These are phyloP conservation scores for Wallemia ichthyophaga DNA, from an alignment of 1,284 basidiomycete species.

Conservation along the genomic window DNA sequence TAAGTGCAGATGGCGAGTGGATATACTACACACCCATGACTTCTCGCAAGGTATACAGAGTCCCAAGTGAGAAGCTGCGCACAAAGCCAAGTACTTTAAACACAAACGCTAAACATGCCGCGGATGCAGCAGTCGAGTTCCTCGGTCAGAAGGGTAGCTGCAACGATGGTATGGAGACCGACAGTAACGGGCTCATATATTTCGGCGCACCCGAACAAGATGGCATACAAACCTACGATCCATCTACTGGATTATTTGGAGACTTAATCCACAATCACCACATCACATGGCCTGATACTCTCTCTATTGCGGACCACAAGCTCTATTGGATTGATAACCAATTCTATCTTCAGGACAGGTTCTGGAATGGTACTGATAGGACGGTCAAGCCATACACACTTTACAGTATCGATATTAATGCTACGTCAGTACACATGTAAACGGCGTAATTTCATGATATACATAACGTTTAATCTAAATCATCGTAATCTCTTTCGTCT, in stretches of 20 bases:
- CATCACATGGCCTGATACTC: conserved; percentile 4
- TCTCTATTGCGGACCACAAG: conserved; percentile 3
- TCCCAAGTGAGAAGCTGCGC: conserved; percentile 5
- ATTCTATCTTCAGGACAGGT: conserved; percentile 2
- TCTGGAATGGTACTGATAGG: conserved; percentile 5
- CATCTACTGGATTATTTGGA: not conserved
- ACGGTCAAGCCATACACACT: conserved; percentile 4
- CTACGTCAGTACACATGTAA: conserved; percentile 1
- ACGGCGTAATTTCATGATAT: too few relatives aligned
- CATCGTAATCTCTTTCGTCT: not conserved
- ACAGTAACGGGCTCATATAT: conserved; percentile 4
- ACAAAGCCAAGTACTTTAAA: conserved; percentile 1
- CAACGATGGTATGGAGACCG: conserved; percentile 5
- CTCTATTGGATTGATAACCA: conserved; percentile 5
- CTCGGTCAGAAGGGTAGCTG: conserved; percentile 3
- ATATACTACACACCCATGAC: conserved; percentile 5
- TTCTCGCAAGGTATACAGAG: conserved; percentile 2
- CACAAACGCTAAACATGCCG: conserved; percentile 2
- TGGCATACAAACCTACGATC: conserved; percentile 4
- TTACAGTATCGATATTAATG: conserved; percentile 4
- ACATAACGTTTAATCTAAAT: not conserved
- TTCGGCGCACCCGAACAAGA: conserved; percentile 4
- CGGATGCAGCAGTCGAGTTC: conserved; percentile 3
- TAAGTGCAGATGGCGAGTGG: conserved; percentile 4
- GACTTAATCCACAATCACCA: conserved; percentile 4